phyloP scores from a whole-genome alignment of 441 rosid genomes.

The Kokia cookei region DNA sequence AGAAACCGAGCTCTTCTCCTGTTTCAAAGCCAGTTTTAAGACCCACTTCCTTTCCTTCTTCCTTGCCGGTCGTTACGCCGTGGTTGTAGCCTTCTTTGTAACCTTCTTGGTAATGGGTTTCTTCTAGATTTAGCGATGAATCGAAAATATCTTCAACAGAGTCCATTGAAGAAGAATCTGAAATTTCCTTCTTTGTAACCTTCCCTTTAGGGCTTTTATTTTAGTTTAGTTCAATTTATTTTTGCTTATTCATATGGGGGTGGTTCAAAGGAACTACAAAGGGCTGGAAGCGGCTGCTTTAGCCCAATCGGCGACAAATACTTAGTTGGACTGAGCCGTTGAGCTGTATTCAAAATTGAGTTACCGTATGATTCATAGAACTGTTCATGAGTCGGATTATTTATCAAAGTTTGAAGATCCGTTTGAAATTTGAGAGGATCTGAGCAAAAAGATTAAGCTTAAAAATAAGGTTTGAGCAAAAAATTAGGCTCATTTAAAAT shows the following conservation, averaged over 20 bases:
- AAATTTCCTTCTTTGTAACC: not conserved
- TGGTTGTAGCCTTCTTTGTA: conserved; percentile 56
- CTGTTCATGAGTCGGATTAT: too few relatives aligned
- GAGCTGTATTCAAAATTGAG: not conserved
- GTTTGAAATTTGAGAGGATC: too few relatives aligned
- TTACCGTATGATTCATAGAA: too few relatives aligned
- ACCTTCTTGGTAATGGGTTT: conserved; percentile 61
- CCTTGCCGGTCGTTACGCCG: conserved; percentile 49
- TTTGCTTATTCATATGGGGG: not conserved
- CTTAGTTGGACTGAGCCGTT: not conserved
- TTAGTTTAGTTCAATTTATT: not conserved
- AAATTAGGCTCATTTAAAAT: too few relatives aligned
- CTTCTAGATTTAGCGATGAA: conserved; percentile 53
- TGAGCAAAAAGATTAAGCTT: too few relatives aligned
- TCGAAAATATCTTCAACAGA: conserved; percentile 44
- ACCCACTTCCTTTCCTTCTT: conserved; percentile 62
- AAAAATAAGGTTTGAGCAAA: too few relatives aligned
- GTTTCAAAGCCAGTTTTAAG: conserved; percentile 47
- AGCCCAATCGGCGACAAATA: not conserved
- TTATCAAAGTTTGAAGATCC: too few relatives aligned
- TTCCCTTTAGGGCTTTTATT: not conserved
- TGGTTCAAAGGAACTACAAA: not conserved
- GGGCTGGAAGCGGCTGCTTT: not conserved
- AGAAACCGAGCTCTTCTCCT: conserved; percentile 85
- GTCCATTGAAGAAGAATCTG: conserved; percentile 10